Percentiles rank a stretch among this genome's conserved stretches.
Evolutionary conservation across 768 basidiomycete genomes (phyloP).

Genomic region (Pisolithus albus): DNA sequence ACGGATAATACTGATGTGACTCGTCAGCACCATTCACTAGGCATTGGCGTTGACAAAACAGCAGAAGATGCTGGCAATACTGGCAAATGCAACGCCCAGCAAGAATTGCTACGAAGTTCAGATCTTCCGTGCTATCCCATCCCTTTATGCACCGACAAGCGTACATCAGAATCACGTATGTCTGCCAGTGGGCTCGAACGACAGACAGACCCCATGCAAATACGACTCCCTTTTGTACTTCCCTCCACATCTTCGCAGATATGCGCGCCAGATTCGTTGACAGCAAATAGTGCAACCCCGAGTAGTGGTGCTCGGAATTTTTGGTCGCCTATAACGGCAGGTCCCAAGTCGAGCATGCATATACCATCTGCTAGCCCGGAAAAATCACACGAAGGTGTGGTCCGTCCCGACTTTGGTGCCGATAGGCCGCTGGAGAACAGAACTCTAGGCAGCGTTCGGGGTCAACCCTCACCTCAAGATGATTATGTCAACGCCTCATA

Average conservation of each 20-base stretch:
- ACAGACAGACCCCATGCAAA: conserved; percentile 19
- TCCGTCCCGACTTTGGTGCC: not conserved
- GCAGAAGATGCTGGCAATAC: not conserved
- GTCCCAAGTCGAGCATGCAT: conserved; percentile 1
- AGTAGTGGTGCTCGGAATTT: not conserved
- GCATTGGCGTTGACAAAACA: not conserved
- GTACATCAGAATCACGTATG: conserved; percentile 16
- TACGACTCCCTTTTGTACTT: conserved; percentile 4
- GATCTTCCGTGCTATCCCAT: conserved; percentile 3
- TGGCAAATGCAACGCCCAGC: not conserved
- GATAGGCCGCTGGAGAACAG: not conserved
- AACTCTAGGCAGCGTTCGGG: conserved; percentile 6
- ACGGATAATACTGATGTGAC: not conserved
- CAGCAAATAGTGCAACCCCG: too few species aligned
- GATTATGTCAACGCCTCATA: conserved; percentile 97
- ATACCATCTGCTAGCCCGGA: not conserved
- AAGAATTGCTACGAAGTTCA: not conserved
- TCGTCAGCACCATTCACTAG: not conserved
- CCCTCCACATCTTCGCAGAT: not conserved
- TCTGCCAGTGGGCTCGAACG: conserved; percentile 16
- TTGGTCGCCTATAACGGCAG: conserved; percentile 10
- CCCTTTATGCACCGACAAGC: conserved; percentile 13
- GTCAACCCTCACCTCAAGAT: conserved; percentile 42
- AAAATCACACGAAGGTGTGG: not conserved
- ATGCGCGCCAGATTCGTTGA: too few species aligned